These are phyloP conservation scores for Chenopodium suecicum DNA, from an alignment of 148 eudicot genomes.

Conservation along the genomic window DNA sequence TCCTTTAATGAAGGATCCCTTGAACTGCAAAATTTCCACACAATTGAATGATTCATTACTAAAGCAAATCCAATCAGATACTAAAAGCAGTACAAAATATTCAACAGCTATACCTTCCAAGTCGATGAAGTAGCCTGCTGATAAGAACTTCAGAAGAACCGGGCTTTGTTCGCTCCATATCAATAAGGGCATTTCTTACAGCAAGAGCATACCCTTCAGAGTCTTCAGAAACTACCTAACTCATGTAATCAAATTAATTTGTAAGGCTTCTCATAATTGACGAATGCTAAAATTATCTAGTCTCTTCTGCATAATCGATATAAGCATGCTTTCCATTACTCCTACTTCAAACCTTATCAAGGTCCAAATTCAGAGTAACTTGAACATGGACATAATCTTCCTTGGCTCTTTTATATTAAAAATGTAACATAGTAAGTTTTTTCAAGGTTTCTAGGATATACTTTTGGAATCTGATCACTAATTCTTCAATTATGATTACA, in stretches of 20 bases:
- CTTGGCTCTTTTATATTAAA: not conserved
- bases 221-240: conserved; percentile 62
- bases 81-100: not conserved
- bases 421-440: not conserved
- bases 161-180: conserved; percentile 79
- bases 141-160: conserved; percentile 72
- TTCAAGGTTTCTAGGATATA: not conserved
- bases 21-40: conserved; percentile 46
- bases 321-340: not conserved
- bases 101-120: conserved; percentile 63
- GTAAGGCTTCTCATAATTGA: conserved; percentile 1
- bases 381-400: not conserved
- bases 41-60: not conserved
- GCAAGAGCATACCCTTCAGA: conserved; percentile 53
- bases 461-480: too few species aligned
- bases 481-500: too few species aligned
- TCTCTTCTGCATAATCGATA: not conserved
- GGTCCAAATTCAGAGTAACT: not conserved
- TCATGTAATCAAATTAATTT: conserved; percentile 7
- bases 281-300: conserved; percentile 5
- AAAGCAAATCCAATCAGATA: not conserved
- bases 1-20: conserved; percentile 73
- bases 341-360: not conserved
- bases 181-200: conserved; percentile 59
- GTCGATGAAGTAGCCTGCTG: conserved; percentile 72